Evolutionary conservation across 1,284 basidiomycete species (phyloP), one percentile per base, ranked within the genome.

Genomic region (Sanghuangporus sanghuang): DNA sequence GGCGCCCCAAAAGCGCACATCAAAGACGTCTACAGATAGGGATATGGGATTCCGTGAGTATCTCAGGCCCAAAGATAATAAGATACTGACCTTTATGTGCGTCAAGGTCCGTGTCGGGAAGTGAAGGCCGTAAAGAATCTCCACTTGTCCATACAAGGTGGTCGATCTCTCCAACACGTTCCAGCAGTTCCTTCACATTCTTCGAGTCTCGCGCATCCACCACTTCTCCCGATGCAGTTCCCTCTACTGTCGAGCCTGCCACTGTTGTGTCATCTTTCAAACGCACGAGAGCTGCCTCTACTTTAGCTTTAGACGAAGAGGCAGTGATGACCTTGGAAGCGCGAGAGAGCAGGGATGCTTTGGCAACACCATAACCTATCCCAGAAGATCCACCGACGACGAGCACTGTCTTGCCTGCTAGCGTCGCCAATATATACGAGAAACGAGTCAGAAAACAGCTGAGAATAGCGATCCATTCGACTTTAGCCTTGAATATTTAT

Each of bases 1-100:
- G 1, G 68, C 64, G 16, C 68, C 69, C 69, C 69, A 70, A 59
- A 69, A 69, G 35, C 64, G 63, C 8, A 70, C 66, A 36, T 70
- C 68, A 39, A 69, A 70, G 38, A 59, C 11, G 46, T 59, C 65
- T 66, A 23, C 27, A 32, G 4, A 32, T 27, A 27, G 27, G 27
- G 3, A 27, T 21, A 50, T 3, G 7, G 16, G 7, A 57, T 16
- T 1, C 32, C 68, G 68, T 68, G 68, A 70, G 60, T 67, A 68
- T 27, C 65, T 57, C 12, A 69, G 61, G 48, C 69, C 68, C 44
- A 68, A 70, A 23, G 38, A 21, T 8, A 49, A 44, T 39, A n/a
- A 11, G 18, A 2, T 16, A 56, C 14, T 32, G 54, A 67, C 67
- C 62, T 56, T 63, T 66, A 16, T 44, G 23, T 14, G 32, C 32